Base-by-base conservation (phyloP, 1,139 yeast genomes). In the Pichia sp. region DNA sequence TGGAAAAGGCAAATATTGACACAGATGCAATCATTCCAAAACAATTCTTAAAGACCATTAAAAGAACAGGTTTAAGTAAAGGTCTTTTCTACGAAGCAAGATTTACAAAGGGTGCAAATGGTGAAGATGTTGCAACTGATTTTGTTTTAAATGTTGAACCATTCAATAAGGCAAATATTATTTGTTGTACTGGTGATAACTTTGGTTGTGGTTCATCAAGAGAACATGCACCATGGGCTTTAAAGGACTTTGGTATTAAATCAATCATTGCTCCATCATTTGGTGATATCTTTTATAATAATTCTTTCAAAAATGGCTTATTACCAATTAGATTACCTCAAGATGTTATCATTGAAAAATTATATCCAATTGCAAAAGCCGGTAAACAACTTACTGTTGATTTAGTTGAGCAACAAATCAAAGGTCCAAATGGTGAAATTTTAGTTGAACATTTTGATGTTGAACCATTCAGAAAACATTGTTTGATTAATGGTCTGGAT, bases 151-250 rank as follows among this genome's bases (percentile, higher is more conserved):
- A 92, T 64, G 85, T 79, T 44, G 84, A 76, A 46, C 96, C 96
- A 44, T 90, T 80, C 73, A 78, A 82, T 57, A 62, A 74, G 36
- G 82, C 97, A 25, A 82, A 85, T 66, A 82, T 90, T 55, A 73
- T 92, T 55, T 84, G 90, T 55, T 96, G 90, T 51, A 82, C 95
- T 41, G 98, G 98, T 64, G 95, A 87, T 64, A 92, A 92, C 71
- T 92, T 92, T 64, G 98, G 98, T 54, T 92, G 98, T 72, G 98
- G 98, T 59, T 90, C 97, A 36, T 89, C 97, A 6, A 87, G 98
- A 75, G 98, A 92, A 67, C 98, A 92, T 61, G 98, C 98, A 25
- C 97, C 98, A 48, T 92, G 98, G 98, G 98, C 98, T 4, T 76
- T 92, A 55, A 90, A 87, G 60, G 98, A 92, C 68, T 92, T 92